phyloP scores from a whole-genome alignment of 345 rosid species.

The Heritiera littoralis region DNA sequence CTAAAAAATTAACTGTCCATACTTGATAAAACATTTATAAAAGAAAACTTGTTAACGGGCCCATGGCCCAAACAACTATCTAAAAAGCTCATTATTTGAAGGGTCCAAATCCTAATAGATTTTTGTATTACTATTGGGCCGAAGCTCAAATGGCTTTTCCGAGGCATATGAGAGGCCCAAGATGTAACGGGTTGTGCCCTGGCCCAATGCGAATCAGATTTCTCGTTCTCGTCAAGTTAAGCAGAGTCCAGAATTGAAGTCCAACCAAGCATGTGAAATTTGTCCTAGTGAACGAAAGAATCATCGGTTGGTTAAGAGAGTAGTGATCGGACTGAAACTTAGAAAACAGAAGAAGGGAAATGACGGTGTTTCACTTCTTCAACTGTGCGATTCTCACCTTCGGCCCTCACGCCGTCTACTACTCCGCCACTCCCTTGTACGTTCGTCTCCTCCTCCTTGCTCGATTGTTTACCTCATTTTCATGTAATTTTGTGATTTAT shows the following conservation, averaged over 20 bases:
- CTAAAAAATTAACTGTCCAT: no score
- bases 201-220: background rate
- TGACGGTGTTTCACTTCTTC: slow-evolving; percentile 98
- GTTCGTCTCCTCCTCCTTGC: background rate
- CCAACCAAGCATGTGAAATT: background rate
- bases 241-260: background rate
- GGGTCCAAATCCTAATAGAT: background rate
- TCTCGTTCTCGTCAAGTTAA: background rate
- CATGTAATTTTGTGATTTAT: slow-evolving; percentile 9
- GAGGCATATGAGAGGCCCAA: background rate
- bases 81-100: no score
- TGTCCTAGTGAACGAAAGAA: background rate
- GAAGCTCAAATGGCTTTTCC: no score
- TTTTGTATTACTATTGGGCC: no score
- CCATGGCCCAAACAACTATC: background rate
- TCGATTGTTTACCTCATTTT: background rate
- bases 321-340: background rate
- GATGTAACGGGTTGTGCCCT: background rate
- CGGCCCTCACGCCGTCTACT: slow-evolving; percentile 98
- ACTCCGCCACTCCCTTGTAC: slow-evolving; percentile 95
- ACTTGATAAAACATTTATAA: no score
- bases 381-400: slow-evolving; percentile 98
- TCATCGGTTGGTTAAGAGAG: background rate
- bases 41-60: no score
- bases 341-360: slow-evolving; percentile 17